Base-by-base conservation (phyloP, 176 grass and related monocot species). In the Chloris gayana region DNA sequence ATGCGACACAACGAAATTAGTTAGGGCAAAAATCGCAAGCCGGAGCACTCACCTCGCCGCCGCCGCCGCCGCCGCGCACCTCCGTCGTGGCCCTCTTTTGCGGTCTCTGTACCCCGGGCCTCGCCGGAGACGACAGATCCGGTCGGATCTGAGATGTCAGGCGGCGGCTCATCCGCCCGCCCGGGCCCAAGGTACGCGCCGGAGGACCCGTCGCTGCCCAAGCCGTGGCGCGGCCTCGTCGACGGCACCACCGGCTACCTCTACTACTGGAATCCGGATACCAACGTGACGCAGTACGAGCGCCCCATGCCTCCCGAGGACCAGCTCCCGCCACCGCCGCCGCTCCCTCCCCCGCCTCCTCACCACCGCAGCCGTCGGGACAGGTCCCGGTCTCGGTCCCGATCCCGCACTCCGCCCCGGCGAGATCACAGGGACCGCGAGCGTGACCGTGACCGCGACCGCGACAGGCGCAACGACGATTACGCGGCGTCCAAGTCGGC, bases 241-340 rank as follows among this genome's bases (percentile, higher is more conserved):
- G 96, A 99, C 33, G 92, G 90, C 45, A 93, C 69, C 88, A 95
- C 93, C 63, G 96, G 92, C 25, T 99, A 99, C 76, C 90, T 99
- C 67, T 99, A 99, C 86, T 99, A 91, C 87, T 99, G 93, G 96
- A 99, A 99, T 56, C 96, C 90, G 9, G 93, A 99, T 9, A 99
- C 96, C 22, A 91, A 99, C 85, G 69, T 93, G 18, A 95, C 96
- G 31, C 92, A 99, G 90, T 99, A 99, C 86, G 96, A 99, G 84
- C 85, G 68, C 7, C 96, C 96, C 18, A 32, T 78, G 24, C 76
- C 76, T n/a, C 87, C 76, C 33, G 87, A 78, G 22, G 85, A 85
- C n/a, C 81, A 83, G 62, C 88, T 89, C 26, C 88, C 74, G 0
- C 94, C 95, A 2, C 94, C 89, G n/a, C 88, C 86, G 2, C 91